Percentiles rank a stretch among this genome's conserved stretches.
Evolutionary conservation across 257 asterid species (phyloP).

Genomic region (Solanum appendiculatum): DNA sequence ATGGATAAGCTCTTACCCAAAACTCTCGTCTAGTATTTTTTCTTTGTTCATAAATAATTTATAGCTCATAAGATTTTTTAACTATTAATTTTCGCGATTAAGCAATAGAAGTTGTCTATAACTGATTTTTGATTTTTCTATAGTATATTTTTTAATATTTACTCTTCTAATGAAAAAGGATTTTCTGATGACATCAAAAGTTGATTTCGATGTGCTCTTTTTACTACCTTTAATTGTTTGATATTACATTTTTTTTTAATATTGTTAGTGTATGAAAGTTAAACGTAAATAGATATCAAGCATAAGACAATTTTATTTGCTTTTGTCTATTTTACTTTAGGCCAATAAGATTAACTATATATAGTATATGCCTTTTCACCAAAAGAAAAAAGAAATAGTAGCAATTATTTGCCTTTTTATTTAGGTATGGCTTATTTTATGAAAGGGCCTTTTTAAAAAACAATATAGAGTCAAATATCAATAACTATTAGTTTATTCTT

Average conservation of each 20-base stretch:
- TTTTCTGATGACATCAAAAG: neutral
- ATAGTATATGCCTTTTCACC: neutral
- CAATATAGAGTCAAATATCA: neutral
- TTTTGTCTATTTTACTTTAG: neutral
- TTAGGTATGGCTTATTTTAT: neutral
- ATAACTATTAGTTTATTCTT: neutral
- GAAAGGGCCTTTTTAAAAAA: neutral
- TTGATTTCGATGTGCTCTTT: neutral
- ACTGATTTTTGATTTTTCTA: neutral
- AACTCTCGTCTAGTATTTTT: too few species aligned
- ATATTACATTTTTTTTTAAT: neutral
- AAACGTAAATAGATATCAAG: neutral
- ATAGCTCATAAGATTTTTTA: neutral
- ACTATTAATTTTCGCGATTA: neutral
- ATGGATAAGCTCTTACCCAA: neutral
- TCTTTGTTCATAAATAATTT: too few species aligned
- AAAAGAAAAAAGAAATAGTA: neutral
- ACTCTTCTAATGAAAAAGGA: neutral
- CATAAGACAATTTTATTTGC: neutral
- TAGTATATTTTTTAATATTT: neutral
- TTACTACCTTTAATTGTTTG: neutral
- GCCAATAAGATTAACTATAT: neutral
- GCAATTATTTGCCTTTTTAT: neutral
- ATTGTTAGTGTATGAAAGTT: neutral
- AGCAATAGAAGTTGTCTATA: neutral